Evolutionary conservation across 495 filamentous ascomycete genomes (phyloP).

Genomic region (Podospora conica): DNA sequence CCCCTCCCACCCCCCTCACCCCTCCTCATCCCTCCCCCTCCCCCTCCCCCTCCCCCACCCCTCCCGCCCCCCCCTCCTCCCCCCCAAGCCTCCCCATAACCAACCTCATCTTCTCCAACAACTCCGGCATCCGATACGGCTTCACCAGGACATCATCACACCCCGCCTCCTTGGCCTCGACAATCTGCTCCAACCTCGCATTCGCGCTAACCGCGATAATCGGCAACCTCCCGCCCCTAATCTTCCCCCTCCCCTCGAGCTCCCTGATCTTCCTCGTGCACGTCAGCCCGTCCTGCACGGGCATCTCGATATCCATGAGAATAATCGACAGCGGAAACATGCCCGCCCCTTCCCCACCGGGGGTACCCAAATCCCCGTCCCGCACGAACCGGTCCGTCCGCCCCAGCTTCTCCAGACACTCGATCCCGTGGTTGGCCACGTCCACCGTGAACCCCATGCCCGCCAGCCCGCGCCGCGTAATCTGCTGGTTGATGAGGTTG

Average conservation of each 20-base stretch:
- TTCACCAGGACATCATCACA: slow-evolving; percentile 44
- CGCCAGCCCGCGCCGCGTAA: slow-evolving; percentile 57
- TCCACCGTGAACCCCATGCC: slow-evolving; percentile 58
- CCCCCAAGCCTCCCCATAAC: slow-evolving; percentile 52
- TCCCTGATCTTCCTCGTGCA: slow-evolving; percentile 62
- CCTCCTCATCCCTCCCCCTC: not conserved
- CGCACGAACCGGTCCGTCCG: slow-evolving; percentile 27
- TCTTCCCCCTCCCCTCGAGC: slow-evolving; percentile 47
- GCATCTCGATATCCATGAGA: slow-evolving; percentile 84
- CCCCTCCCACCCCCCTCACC: not conserved
- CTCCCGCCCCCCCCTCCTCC: not conserved
- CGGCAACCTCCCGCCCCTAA: slow-evolving; percentile 52
- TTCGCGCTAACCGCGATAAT: slow-evolving; percentile 78
- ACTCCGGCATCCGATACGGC: slow-evolving; percentile 42
- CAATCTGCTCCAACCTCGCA: slow-evolving; percentile 60
- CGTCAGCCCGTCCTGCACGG: slow-evolving; percentile 70
- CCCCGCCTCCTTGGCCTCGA: slow-evolving; percentile 57
- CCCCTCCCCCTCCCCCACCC: not conserved
- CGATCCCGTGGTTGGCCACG: slow-evolving; percentile 67
- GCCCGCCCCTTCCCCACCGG: slow-evolving; percentile 23
- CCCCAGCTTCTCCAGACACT: slow-evolving; percentile 55
- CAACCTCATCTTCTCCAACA: slow-evolving; percentile 38
- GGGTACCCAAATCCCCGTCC: slow-evolving; percentile 9
- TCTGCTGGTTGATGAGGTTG: slow-evolving; percentile 69
- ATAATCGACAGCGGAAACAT: slow-evolving; percentile 42